These are phyloP conservation scores for Hanseniaspora vineae DNA, from an alignment of 805 yeast genomes.

Conservation along the genomic window DNA sequence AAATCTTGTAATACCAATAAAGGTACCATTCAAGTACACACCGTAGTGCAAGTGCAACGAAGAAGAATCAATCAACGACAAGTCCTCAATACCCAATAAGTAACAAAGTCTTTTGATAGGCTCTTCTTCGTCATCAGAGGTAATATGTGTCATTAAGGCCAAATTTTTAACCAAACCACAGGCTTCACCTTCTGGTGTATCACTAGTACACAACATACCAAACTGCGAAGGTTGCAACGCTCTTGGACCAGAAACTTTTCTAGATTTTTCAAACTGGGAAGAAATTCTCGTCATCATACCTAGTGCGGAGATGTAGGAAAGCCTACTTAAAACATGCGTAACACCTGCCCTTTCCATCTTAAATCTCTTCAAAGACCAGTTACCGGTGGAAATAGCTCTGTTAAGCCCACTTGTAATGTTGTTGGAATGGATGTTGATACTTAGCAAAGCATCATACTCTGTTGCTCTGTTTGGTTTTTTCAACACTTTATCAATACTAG, in stretches of 20 bases:
- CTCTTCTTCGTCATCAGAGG: conserved; percentile 93
- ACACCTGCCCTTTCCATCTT: conserved; percentile 99
- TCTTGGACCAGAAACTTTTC: conserved; percentile 97
- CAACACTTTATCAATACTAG: conserved; percentile 83
- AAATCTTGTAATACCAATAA: conserved; percentile 78
- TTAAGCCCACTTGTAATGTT: conserved; percentile 90
- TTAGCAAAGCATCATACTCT: conserved; percentile 86
- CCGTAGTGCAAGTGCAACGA: conserved; percentile 74
- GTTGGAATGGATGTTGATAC: conserved; percentile 82
- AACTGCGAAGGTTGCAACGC: conserved; percentile 98
- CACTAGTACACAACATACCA: conserved; percentile 97
- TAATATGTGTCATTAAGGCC: conserved; percentile 96
- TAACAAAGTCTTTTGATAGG: conserved; percentile 72
- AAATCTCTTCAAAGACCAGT: conserved; percentile 96
- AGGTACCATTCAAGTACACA: conserved; percentile 85
- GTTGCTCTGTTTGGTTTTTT: conserved; percentile 90
- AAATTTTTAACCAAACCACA: conserved; percentile 96
- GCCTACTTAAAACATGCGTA: conserved; percentile 84
- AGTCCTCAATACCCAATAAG: conserved; percentile 81
- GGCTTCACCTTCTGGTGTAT: conserved; percentile 99
- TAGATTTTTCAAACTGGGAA: conserved; percentile 95
- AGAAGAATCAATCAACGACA: conserved; percentile 68
- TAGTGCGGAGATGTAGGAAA: conserved; percentile 85
- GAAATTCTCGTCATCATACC: conserved; percentile 99
- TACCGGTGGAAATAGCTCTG: conserved; percentile 96